These are phyloP conservation scores for Calvatia gigantea DNA, from an alignment of 768 basidiomycete species.

Conservation along the genomic window DNA sequence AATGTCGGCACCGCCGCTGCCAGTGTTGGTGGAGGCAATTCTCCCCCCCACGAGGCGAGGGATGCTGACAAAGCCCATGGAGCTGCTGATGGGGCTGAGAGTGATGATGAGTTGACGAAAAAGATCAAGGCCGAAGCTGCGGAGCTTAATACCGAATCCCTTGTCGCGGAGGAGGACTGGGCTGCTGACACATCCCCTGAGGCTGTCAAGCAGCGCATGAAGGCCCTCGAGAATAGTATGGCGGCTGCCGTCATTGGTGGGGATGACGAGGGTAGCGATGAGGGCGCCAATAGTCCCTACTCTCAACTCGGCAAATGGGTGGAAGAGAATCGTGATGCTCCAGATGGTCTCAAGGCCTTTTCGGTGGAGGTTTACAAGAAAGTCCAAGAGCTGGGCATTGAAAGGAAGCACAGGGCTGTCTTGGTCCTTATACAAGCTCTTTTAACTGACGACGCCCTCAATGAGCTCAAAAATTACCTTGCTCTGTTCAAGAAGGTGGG, in stretches of 20 bases:
- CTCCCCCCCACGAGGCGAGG: slow-evolving; percentile 30
- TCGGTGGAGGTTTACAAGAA: slow-evolving; percentile 79
- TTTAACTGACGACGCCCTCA: slow-evolving; percentile 70
- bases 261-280: slow-evolving; percentile 90
- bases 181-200: slow-evolving; percentile 88
- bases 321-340: slow-evolving; percentile 58
- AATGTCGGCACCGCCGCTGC: slow-evolving; percentile 49
- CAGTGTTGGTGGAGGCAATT: slow-evolving; percentile 41
- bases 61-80: slow-evolving; percentile 33
- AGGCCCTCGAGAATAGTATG: slow-evolving; percentile 59
- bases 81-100: slow-evolving; percentile 57
- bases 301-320: slow-evolving; percentile 81
- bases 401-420: slow-evolving; percentile 91
- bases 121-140: slow-evolving; percentile 92
- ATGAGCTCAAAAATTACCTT: slow-evolving; percentile 62
- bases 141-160: slow-evolving; percentile 60
- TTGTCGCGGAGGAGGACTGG: slow-evolving; percentile 76
- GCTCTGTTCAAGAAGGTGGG: slow-evolving; percentile 75
- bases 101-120: slow-evolving; percentile 84
- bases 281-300: slow-evolving; percentile 85
- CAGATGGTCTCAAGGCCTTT: slow-evolving; percentile 44
- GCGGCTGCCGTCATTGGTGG: slow-evolving; percentile 55
- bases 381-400: slow-evolving; percentile 86
- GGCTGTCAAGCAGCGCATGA: slow-evolving; percentile 81
- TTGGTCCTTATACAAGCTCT: slow-evolving; percentile 80